Percentiles rank a stretch among this genome's conserved stretches.
Conservation (phyloP, 768 basidiomycete genomes). For the Phaffia tasmanica region DNA sequence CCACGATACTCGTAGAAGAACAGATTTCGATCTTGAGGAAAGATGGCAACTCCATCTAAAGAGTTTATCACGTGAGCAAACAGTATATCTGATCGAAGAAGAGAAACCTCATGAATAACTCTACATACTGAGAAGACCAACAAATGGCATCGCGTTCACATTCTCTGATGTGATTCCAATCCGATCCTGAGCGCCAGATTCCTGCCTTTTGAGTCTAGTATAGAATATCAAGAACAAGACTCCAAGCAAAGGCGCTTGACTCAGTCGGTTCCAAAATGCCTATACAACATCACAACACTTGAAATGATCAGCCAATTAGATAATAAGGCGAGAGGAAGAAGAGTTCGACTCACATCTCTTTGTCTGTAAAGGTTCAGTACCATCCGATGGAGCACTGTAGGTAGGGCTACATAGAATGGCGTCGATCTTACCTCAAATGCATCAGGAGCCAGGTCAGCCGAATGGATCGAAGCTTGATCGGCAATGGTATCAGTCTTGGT, state of each 20-base stretch:
- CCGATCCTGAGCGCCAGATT: slow-evolving; percentile 41
- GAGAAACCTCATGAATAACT: too few relatives aligned
- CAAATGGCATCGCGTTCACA: slow-evolving; percentile 37
- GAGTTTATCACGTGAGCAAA: slow-evolving; percentile 31
- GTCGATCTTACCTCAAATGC: slow-evolving; percentile 23
- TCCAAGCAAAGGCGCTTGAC: slow-evolving; percentile 8
- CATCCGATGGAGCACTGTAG: slow-evolving; percentile 40
- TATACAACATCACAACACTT: not conserved
- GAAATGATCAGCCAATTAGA: too few relatives aligned
- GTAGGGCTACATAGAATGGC: slow-evolving; percentile 34
- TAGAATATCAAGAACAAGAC: slow-evolving; percentile 38
- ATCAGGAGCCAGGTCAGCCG: not conserved
- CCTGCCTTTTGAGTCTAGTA: slow-evolving; percentile 38
- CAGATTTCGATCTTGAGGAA: slow-evolving; percentile 42
- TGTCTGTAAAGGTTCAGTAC: slow-evolving; percentile 41
- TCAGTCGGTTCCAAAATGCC: slow-evolving; percentile 18
- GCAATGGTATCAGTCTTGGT: slow-evolving; percentile 5
- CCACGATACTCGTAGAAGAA: slow-evolving; percentile 43
- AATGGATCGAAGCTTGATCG: not conserved
- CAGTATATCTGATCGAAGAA: not conserved
- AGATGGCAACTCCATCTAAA: slow-evolving; percentile 38
- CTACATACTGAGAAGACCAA: slow-evolving; percentile 33
- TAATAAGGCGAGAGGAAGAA: slow-evolving; percentile 27
- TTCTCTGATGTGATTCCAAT: slow-evolving; percentile 37
- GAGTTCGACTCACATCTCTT: slow-evolving; percentile 35